phyloP scores from a whole-genome alignment of 1,284 basidiomycete genomes.

The Ceratobasidium sp. region DNA sequence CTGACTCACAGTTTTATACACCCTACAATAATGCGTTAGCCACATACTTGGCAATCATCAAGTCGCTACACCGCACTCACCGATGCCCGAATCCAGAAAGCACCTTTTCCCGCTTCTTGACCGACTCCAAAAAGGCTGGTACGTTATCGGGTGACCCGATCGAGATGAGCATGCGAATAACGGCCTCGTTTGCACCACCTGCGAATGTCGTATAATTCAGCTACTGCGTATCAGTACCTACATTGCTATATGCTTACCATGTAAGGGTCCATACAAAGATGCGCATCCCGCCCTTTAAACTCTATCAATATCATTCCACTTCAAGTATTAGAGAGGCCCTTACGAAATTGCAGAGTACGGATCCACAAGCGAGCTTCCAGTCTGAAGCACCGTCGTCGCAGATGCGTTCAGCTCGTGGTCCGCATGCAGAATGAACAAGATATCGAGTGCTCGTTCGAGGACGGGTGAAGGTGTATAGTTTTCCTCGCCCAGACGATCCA shows the following conservation, averaged over 20 bases:
- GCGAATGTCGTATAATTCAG: conserved; percentile 13
- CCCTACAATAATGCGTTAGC: conserved; percentile 50
- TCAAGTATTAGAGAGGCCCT: conserved; percentile 44
- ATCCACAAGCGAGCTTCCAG: conserved; percentile 84
- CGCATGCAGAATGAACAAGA: conserved; percentile 84
- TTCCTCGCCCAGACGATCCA: conserved; percentile 77
- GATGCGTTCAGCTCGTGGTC: conserved; percentile 89
- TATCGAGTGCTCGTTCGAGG: conserved; percentile 82
- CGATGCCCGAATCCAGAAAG: conserved; percentile 87
- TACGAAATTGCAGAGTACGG: conserved; percentile 84
- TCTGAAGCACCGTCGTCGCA: conserved; percentile 82
- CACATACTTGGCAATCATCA: background rate
- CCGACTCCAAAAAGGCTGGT: conserved; percentile 80
- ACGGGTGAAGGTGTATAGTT: conserved; percentile 81
- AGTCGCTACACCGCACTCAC: conserved; percentile 51
- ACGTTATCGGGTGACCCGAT: conserved; percentile 82
- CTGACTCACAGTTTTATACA: conserved; percentile 76
- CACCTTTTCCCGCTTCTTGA: conserved; percentile 84
- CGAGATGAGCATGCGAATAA: conserved; percentile 86
- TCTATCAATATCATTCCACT: background rate
- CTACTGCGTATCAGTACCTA: background rate
- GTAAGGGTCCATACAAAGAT: conserved; percentile 81
- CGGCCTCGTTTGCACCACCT: conserved; percentile 87
- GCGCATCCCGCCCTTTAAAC: conserved; percentile 75
- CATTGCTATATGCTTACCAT: conserved; percentile 55